Evolutionary conservation across 768 basidiomycete species (phyloP), one percentile per base, ranked within the genome.

Genomic region (Pholiota molesta): DNA sequence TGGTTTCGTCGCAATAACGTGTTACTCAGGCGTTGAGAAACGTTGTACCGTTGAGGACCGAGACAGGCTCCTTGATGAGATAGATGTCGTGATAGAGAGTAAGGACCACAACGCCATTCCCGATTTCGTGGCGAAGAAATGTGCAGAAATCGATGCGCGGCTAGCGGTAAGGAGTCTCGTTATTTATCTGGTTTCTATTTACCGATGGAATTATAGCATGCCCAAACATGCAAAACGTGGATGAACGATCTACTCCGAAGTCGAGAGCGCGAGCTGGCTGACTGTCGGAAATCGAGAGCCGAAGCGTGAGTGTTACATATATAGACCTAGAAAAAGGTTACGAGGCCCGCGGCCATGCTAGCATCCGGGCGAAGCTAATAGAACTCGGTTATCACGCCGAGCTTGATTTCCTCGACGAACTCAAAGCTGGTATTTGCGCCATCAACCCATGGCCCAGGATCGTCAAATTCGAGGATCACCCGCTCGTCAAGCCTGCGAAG

Each of bases 11-110:
- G 2, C 11, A 37, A 37, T 37, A 11, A 37, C 13, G 10, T 16
- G 35, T 37, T 16, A 13, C 14, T 37, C 35, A 47, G 33, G n/a
- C n/a, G 7, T 2, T 19, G n/a, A 14, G 0, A 5, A 5, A 19
- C 66, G 40, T 6, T 73, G 71, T 51, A 60, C 68, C 2, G 58
- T 61, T 14, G 55, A 39, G 16, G 65, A 65, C 9, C 66, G 62
- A 60, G 58, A 70, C 14, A 51, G 45, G 1, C 72, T 76, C 53
- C 21, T 68, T 21, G 55, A 65, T 52, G 62, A 69, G 1, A 44
- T 72, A 1, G 23, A 44, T 1, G 19, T 37, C 10, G 35, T 37
- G 13, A 1, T 16, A 37, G 3, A 11, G 1, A 37, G 55, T 2
- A 29, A 55, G 53, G 54, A 19, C 28, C 54, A 11, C 58, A 47